phyloP scores from a whole-genome alignment of 2,329 filamentous ascomycete species.

The Mycosphaerella sp. region DNA sequence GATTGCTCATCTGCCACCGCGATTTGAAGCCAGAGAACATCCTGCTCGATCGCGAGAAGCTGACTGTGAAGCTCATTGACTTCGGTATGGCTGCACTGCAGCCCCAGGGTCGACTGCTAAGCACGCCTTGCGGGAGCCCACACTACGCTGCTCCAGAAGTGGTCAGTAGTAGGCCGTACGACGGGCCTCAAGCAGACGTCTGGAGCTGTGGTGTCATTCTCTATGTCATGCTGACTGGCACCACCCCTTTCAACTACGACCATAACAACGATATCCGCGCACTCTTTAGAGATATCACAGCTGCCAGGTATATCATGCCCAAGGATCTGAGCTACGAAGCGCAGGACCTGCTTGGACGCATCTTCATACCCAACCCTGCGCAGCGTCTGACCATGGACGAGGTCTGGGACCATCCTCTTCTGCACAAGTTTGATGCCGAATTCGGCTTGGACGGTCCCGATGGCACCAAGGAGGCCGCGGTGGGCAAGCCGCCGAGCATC shows the following conservation, averaged over 20 bases:
- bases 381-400: constrained; percentile 70
- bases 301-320: constrained; percentile 45
- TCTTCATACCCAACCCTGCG: constrained; percentile 71
- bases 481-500: constrained; percentile 51
- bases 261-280: constrained; percentile 57
- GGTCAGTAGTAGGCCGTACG: constrained; percentile 68
- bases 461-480: constrained; percentile 42
- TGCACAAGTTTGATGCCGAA: constrained; percentile 69
- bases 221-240: constrained; percentile 77
- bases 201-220: constrained; percentile 93
- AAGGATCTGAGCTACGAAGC: constrained; percentile 57
- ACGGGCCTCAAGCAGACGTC: constrained; percentile 79
- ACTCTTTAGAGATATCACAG: constrained; percentile 55
- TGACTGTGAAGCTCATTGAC: constrained; percentile 87
- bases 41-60: constrained; percentile 61
- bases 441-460: constrained; percentile 60
- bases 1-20: constrained; percentile 90
- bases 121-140: constrained; percentile 89
- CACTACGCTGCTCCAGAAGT: constrained; percentile 96
- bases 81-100: constrained; percentile 98
- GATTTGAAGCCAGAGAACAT: constrained; percentile 98
- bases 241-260: constrained; percentile 65
- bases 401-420: constrained; percentile 82
- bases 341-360: constrained; percentile 68
- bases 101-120: constrained; percentile 68